Evolutionary conservation across 805 yeast species (phyloP), one percentile per base, ranked within the genome.

Genomic region (Debaryomyces tyrocola): DNA sequence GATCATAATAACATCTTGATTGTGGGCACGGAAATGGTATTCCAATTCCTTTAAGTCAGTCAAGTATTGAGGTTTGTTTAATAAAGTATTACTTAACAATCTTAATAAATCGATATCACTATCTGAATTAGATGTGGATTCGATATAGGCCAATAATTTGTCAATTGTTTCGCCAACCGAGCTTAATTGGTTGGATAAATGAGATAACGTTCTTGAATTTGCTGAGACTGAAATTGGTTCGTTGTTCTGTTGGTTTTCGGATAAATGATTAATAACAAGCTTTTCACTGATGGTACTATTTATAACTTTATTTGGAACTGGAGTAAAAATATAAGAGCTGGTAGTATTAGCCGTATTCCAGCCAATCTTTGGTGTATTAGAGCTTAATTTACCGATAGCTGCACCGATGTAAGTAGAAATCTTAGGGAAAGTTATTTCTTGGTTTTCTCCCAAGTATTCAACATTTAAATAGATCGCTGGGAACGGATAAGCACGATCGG

Each of bases 401-500:
- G 91, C 82, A 15, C 94, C 85, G 49, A 88, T 79, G 68, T 83
- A 90, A n/a, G 96, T 83, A 48, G 73, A 73, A 54, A 84, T 62
- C 45, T 73, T 62, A 49, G 89, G 89, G 35, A 83, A 64, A 51
- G 71, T 67, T 45, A 80, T 67, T 50, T 80, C 67, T 46, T 74
- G 77, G 37, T 58, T 53, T n/a, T 66, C 55, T 41, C 75, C 73
- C 52, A 75, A 68, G 54, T 83, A 78, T 54, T 84, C 82, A 41
- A 89, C 77, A 33, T 94, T 87, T 57, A 90, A 70, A 66, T 87
- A 90, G 51, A 90, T 77, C 40, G 94, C 90, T 18, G 92, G 89
- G 64, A 77, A 74, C 21, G 95, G 94, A 60, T 62, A 78, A 4
- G 90, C 82, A 49, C 90, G 82, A 58, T 82, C 85, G 14, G 76